These are phyloP conservation scores for Punica granatum DNA, from an alignment of 345 rosid genomes.

Conservation along the genomic window DNA sequence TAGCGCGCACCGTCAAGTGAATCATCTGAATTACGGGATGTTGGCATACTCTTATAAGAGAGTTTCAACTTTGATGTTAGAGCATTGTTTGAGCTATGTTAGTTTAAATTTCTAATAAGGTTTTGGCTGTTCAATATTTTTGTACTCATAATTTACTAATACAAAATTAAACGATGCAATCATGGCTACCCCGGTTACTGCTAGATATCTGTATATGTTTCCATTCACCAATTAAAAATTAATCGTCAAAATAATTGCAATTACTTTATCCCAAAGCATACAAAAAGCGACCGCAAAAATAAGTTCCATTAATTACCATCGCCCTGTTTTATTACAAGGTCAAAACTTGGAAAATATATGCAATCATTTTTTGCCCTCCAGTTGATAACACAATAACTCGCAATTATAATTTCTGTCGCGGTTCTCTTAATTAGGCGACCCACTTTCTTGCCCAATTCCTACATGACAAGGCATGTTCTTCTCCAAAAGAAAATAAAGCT, in stretches of 20 bases:
- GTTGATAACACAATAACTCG: slow-evolving; percentile 20
- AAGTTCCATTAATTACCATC: not conserved
- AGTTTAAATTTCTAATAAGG: not conserved
- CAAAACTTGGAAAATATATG: not conserved
- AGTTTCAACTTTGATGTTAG: too few relatives aligned
- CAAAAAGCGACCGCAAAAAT: not conserved
- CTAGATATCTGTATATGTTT: not conserved
- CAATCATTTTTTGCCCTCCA: slow-evolving; percentile 3
- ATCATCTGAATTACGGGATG: too few relatives aligned
- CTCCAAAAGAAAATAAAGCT: slow-evolving; percentile 1
- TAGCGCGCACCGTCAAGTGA: too few relatives aligned
- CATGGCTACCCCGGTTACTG: not conserved
- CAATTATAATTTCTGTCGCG: slow-evolving; percentile 15
- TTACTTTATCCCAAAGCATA: not conserved
- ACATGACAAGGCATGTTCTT: not conserved
- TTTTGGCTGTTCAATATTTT: not conserved
- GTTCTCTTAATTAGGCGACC: slow-evolving; percentile 15
- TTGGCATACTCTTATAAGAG: too few relatives aligned
- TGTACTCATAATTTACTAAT: not conserved
- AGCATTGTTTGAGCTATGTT: too few relatives aligned
- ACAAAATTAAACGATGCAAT: not conserved
- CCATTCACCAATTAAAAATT: not conserved
- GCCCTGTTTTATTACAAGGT: not conserved
- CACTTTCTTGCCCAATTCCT: slow-evolving; percentile 3
- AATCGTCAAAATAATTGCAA: not conserved